Conservation (phyloP, 306 rosid genomes). For the Cajanus cajan region DNA sequence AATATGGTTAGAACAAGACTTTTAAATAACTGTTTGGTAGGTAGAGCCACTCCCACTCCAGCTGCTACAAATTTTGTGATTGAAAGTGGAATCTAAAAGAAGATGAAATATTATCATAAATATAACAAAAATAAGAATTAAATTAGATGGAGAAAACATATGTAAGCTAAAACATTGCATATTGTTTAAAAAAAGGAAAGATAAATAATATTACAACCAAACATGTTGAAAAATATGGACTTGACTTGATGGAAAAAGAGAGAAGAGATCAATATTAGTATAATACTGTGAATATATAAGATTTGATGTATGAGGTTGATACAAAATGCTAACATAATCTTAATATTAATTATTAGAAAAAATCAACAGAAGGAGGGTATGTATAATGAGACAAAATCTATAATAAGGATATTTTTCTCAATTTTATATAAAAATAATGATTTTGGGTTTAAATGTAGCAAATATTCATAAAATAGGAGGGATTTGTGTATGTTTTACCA, state of each 20-base stretch:
- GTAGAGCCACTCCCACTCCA: constrained; percentile 86
- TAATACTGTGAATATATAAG: constrained; percentile 1
- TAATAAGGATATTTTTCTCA: neutral
- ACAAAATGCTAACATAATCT: neutral
- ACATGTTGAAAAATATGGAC: neutral
- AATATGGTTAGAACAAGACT: constrained; percentile 73
- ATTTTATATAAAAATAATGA: neutral
- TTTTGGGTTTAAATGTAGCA: neutral
- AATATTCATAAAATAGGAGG: neutral
- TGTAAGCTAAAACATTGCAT: neutral
- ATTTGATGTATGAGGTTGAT: neutral
- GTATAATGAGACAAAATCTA: too few species aligned
- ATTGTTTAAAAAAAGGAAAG: neutral
- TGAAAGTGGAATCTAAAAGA: constrained; percentile 77
- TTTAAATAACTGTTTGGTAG: constrained; percentile 73
- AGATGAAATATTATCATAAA: constrained; percentile 34
- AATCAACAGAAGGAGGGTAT: too few species aligned
- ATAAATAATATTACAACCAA: constrained; percentile 5
- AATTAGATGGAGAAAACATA: constrained; percentile 21
- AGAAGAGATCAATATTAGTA: neutral
- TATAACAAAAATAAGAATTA: neutral
- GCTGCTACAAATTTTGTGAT: constrained; percentile 73
- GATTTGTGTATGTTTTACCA: neutral
- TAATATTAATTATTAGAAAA: neutral
- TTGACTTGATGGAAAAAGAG: neutral